Conservation (phyloP, 352 stramenopile genomes). For the Globisporangium polare region DNA sequence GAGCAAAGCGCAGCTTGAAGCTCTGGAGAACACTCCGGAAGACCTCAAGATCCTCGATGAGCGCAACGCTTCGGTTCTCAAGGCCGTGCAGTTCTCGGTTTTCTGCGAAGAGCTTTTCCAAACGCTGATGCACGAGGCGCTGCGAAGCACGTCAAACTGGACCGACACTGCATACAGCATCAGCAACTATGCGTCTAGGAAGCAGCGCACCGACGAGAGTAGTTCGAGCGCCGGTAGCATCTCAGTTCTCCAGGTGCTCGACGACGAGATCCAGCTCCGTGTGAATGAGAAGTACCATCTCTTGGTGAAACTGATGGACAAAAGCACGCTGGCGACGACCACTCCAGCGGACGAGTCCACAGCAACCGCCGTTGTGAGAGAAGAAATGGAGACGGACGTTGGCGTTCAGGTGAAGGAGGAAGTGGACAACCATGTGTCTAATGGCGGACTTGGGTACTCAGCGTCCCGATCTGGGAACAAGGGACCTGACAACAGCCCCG, state of each 20-base stretch:
- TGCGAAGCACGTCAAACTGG: slow-evolving; percentile 64
- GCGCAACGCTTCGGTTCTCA: slow-evolving; percentile 66
- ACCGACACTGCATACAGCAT: slow-evolving; percentile 64
- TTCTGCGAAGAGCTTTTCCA: slow-evolving; percentile 87
- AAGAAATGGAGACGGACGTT: slow-evolving; percentile 1
- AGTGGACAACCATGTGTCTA: slow-evolving; percentile 13
- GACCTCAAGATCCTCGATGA: slow-evolving; percentile 61
- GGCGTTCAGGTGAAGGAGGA: slow-evolving; percentile 28
- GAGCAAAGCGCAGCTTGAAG: slow-evolving; percentile 51
- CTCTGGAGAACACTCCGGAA: slow-evolving; percentile 53
- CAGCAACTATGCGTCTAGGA: slow-evolving; percentile 53
- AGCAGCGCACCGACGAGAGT: slow-evolving; percentile 41
- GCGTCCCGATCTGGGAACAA: neutral
- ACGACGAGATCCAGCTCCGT: slow-evolving; percentile 77
- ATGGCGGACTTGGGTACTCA: slow-evolving; percentile 12
- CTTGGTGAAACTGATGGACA: slow-evolving; percentile 66
- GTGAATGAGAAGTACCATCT: slow-evolving; percentile 76
- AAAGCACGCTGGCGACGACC: slow-evolving; percentile 31
- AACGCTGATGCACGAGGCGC: slow-evolving; percentile 75
- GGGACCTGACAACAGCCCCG: neutral
- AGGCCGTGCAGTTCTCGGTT: slow-evolving; percentile 82
- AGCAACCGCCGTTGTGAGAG: neutral
- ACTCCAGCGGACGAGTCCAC: neutral
- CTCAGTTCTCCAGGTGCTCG: slow-evolving; percentile 72
- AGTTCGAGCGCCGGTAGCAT: slow-evolving; percentile 37